Percentiles rank a stretch among this genome's conserved stretches.
Evolutionary conservation across 495 filamentous ascomycete species (phyloP).

Genomic region (Viridothelium virens): DNA sequence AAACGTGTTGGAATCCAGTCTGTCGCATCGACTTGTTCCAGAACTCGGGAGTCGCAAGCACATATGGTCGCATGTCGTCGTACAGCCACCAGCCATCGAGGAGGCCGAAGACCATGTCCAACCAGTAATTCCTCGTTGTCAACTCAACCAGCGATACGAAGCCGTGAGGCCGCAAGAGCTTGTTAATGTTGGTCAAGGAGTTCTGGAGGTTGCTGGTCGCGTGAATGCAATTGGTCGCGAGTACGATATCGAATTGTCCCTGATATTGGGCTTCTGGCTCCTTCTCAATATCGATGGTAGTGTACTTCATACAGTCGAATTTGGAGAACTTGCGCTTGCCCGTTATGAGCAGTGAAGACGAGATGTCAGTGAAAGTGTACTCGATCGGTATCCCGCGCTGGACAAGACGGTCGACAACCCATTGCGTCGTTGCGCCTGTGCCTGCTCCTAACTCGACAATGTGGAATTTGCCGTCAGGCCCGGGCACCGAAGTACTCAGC

Average conservation of each 20-base stretch:
- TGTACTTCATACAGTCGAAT: background rate
- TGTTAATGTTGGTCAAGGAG: slow-evolving; percentile 15
- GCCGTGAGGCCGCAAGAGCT: slow-evolving; percentile 22
- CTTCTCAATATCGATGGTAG: background rate
- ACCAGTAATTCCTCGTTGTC: background rate
- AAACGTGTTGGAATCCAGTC: background rate
- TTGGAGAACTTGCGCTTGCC: background rate
- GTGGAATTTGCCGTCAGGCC: background rate
- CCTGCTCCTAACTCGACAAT: slow-evolving; percentile 6
- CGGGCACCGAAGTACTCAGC: background rate
- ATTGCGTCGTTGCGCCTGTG: background rate
- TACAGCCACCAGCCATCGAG: background rate
- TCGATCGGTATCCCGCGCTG: background rate
- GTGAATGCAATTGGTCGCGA: slow-evolving; percentile 22
- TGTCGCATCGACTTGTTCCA: background rate
- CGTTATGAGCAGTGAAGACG: background rate
- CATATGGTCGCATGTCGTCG: background rate
- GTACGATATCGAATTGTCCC: slow-evolving; percentile 19
- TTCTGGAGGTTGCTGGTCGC: slow-evolving; percentile 14
- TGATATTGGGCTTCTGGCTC: slow-evolving; percentile 6
- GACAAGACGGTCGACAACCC: background rate
- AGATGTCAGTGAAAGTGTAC: slow-evolving; percentile 9
- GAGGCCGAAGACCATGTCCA: background rate
- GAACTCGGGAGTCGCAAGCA: background rate
- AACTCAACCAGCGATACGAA: slow-evolving; percentile 19